Evolutionary conservation across 805 yeast genomes (phyloP), one percentile per base, ranked within the genome.

Genomic region (Kazachstania psychrophila): DNA sequence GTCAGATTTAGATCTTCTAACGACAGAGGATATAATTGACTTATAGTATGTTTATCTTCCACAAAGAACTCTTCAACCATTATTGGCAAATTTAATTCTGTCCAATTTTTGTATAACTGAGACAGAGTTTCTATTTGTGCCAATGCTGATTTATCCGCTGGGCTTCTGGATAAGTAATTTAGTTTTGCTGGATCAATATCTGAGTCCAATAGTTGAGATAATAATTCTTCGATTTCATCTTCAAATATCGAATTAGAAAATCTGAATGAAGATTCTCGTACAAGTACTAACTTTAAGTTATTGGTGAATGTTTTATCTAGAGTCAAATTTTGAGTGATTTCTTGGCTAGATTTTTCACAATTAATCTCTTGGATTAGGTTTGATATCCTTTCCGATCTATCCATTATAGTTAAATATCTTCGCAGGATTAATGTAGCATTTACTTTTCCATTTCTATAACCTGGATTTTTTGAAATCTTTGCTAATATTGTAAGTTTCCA

Each of bases 401-500:
- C 48, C 14, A 46, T 16, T 2, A 53, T 23, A 1, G 42, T 34
- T 9, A 44, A 33, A 33, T 41, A 54, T 27, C 46, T 46, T 29
- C 41, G 41, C 19, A 57, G 41, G 2, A 57, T 41, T 16, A 49
- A 39, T 4, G 52, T 43, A 2, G 58, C 41, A 30, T 41, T 31
- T 2, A 46, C 47, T 24, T 34, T 37, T 10, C 48, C 44, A 27
- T 55, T 46, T 6, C 32, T 26, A 38, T 56, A 56, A 3, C 48
- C 52, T 9, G 48, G 34, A 14, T 49, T 54, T 4, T 33, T 28
- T 8, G 52, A 51, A 12, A 52, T 33, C 13, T 48, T 44, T 9
- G 42, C 23, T 4, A 64, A 33, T 10, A 53, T 34, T 6, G 42
- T 39, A 6, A 63, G 38, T 31, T 59, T 54, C 54, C 58, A 49